phyloP scores from a whole-genome alignment of 352 stramenopile species.

The Globisporangium middletonii region DNA sequence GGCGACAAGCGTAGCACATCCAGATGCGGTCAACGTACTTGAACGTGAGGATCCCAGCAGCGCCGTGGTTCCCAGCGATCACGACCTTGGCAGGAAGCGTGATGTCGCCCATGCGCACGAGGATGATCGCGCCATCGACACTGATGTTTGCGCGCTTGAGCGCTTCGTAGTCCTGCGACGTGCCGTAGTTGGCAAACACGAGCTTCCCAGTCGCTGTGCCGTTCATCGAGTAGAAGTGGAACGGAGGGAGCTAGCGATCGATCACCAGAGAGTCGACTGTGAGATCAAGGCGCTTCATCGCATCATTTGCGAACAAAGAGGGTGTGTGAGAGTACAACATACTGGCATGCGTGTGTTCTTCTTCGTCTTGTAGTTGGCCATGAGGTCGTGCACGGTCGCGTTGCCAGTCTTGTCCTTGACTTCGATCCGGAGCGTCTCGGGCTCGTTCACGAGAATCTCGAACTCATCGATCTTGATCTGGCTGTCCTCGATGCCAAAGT shows the following conservation, averaged over 20 bases:
- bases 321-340: constrained; percentile 3
- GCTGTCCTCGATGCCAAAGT: constrained; percentile 70
- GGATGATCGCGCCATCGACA: constrained; percentile 39
- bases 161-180: constrained; percentile 56
- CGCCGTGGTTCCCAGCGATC: constrained; percentile 53
- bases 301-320: not conserved
- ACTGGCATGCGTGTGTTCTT: constrained; percentile 27
- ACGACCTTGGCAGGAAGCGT: constrained; percentile 68
- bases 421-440: constrained; percentile 49
- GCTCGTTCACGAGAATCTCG: constrained; percentile 73
- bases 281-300: not conserved
- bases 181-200: constrained; percentile 77
- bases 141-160: constrained; percentile 43
- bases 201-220: constrained; percentile 45
- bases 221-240: constrained; percentile 83
- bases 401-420: constrained; percentile 14
- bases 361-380: constrained; percentile 24
- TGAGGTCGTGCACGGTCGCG: constrained; percentile 20
- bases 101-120: constrained; percentile 60
- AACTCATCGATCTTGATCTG: constrained; percentile 81
- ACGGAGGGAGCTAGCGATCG: constrained; percentile 33
- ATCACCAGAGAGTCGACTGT: not conserved
- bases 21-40: constrained; percentile 29
- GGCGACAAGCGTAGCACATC: no score
- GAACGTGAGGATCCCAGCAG: constrained; percentile 67